Evolutionary conservation across 2,329 filamentous ascomycete genomes (phyloP), one percentile per base, ranked within the genome.

Genomic region (Aureobasidium sp.): DNA sequence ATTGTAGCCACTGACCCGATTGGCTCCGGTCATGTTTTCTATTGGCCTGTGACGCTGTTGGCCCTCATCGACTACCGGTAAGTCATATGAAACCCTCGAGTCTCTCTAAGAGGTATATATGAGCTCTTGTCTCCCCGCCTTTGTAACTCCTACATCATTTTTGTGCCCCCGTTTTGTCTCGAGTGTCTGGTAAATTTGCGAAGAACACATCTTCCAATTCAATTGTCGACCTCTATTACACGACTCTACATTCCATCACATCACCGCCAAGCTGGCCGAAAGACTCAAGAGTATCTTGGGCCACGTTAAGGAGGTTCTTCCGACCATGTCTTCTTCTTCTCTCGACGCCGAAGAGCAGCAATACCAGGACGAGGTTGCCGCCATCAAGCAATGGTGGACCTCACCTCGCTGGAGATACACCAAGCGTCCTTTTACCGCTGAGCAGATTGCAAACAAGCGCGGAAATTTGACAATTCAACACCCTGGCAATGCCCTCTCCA

Each of bases 391-490:
- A 76, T 99, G 94, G 94, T 99, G 94, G 94, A 83, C 81, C 59
- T 90, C 95, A 70, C 85, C 91, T 63, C 84, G 94, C 82, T 99
- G 94, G 94, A 84, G 90, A 74, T 85, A 90, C 77, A 99, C 94
- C 70, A 92, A 89, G 79, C 84, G 94, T 63, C 87, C 94, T 27
- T 99, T 94, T 75, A 96, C 92, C 4, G 92, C 94, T 36, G 94
- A 97, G 82, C 90, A 96, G 79, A 97, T 99, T 72, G 94, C 96
- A 66, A 87, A 90, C 59, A 99, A 99, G 84, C 84, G 94, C 72
- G 94, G 94, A 63, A 92, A 89, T 71, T 80, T 99, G 70, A 90
- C 88, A 77, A 88, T 97, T 69, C 84, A 95, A 66, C 97, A 97
- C 74, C 88, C 94, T 24, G 94, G 92, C 79, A 96, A 95, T 75